Percentiles rank a stretch among this genome's conserved stretches.
These are phyloP conservation scores for Colletotrichum simmondsii DNA, from an alignment of 2,329 filamentous ascomycete genomes.

Conservation along the genomic window DNA sequence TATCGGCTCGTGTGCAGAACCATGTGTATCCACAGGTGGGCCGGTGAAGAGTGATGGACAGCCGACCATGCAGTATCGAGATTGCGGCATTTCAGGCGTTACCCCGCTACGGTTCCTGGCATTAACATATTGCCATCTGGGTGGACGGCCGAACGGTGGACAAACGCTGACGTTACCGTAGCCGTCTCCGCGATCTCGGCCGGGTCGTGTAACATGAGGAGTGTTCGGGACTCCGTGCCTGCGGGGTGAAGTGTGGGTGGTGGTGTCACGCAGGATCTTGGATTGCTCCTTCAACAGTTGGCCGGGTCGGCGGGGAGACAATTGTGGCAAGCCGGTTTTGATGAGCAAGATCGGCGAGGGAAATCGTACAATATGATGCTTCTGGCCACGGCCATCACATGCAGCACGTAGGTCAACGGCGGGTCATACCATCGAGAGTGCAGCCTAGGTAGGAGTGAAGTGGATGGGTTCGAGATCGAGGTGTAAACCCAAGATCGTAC, in stretches of 20 bases:
- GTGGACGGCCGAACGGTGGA: conserved; percentile 5
- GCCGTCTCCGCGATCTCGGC: conserved; percentile 32
- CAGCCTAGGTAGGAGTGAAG: neutral
- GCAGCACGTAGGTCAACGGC: conserved; percentile 7
- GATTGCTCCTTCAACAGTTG: conserved; percentile 3
- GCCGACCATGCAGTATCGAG: conserved; percentile 18
- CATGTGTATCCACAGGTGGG: conserved; percentile 23
- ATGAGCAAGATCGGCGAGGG: neutral
- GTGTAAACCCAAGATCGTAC: conserved; percentile 10
- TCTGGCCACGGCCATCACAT: conserved; percentile 16
- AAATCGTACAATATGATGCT: neutral
- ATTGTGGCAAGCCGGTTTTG: conserved; percentile 3
- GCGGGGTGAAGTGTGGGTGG: conserved; percentile 13
- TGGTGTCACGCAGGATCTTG: conserved; percentile 1
- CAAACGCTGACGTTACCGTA: conserved; percentile 28
- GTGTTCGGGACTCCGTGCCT: conserved; percentile 16
- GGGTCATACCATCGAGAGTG: neutral
- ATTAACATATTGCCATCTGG: neutral
- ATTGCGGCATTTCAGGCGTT: conserved; percentile 30
- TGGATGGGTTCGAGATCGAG: conserved; percentile 13
- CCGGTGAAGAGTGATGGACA: conserved; percentile 27
- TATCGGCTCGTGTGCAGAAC: conserved; percentile 16
- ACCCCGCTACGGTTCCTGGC: conserved; percentile 18
- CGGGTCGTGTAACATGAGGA: conserved; percentile 20
- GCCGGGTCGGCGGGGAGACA: conserved; percentile 4